Evolutionary conservation across 2,329 filamentous ascomycete genomes (phyloP), one percentile per base, ranked within the genome.

Genomic region (Escovopsis sp.): DNA sequence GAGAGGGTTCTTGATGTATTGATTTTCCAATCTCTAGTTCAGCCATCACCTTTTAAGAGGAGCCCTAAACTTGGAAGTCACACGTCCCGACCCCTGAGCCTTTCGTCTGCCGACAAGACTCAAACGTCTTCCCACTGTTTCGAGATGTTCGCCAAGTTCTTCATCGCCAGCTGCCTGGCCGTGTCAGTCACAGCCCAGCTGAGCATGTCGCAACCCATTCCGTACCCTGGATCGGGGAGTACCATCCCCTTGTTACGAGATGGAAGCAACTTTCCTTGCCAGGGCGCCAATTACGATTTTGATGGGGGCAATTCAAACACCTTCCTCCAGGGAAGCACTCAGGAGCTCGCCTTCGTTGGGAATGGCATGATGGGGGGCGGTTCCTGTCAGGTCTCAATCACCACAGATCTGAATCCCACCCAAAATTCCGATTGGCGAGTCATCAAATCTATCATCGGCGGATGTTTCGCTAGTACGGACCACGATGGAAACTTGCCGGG

Each of bases 301-400:
- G n/a, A n/a, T n/a, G n/a, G n/a, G n/a, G n/a, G n/a, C n/a, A n/a
- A n/a, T n/a, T 63, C 61, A 53, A 85, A 84, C 51, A 56, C 65
- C 1, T 84, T 82, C 60, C 64, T 70, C 1, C 53, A 61, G 3
- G 62, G 62, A 1, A 60, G 59, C 52, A 55, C 44, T 0, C 58
- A 62, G 15, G 57, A 64, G 0, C 68, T 95, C 1, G 59, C 62
- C 0, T 84, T 94, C 60, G 63, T 64, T 0, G 88, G 87, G 31
- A 65, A 70, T 39, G 88, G 87, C 3, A 76, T 80, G 0, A 91
- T 98, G 51, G 88, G 88, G 14, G 91, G 91, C 41, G 91, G 91
- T 0, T 93, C 85, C 0, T 96, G 91, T 65, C 91, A 98, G 53
- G 64, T 96, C 43, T 82, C 81, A 7, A 66, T 98, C 51, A 91